These are phyloP conservation scores for Atalantia buxifolia DNA, from an alignment of 345 rosid species.

Conservation along the genomic window DNA sequence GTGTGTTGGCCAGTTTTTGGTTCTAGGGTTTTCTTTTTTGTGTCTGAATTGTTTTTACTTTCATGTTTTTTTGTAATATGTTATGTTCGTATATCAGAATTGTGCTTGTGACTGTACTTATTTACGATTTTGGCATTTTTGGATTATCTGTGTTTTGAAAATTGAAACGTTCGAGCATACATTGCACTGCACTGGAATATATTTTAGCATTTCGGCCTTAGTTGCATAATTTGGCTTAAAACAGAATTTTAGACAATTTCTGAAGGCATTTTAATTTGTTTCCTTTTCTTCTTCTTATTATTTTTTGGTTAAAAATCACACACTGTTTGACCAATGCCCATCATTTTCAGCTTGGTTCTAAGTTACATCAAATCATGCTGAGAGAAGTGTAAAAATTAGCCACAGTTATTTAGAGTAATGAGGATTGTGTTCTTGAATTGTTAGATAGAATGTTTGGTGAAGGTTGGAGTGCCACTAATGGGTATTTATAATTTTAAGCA, in stretches of 20 bases:
- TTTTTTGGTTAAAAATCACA: neutral
- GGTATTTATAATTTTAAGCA: neutral
- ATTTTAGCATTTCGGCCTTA: no score
- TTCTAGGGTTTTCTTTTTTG: slow-evolving; percentile 6
- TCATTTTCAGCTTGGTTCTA: neutral
- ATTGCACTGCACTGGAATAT: no score
- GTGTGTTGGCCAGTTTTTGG: neutral
- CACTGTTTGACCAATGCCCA: neutral
- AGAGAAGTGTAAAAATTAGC: neutral
- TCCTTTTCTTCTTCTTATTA: neutral
- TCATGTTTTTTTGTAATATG: neutral
- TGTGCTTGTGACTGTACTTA: neutral
- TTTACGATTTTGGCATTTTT: neutral
- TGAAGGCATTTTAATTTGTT: no score
- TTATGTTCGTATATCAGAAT: neutral
- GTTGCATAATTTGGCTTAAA: neutral
- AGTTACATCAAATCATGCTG: neutral
- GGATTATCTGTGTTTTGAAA: neutral
- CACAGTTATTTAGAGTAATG: neutral
- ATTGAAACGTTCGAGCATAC: neutral
- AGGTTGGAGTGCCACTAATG: neutral
- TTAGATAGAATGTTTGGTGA: neutral
- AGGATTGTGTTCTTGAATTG: neutral
- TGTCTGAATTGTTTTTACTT: neutral
- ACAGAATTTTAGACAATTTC: neutral